Base-by-base conservation (phyloP, 2,329 filamentous ascomycete genomes). In the Hypoxylon sp. region DNA sequence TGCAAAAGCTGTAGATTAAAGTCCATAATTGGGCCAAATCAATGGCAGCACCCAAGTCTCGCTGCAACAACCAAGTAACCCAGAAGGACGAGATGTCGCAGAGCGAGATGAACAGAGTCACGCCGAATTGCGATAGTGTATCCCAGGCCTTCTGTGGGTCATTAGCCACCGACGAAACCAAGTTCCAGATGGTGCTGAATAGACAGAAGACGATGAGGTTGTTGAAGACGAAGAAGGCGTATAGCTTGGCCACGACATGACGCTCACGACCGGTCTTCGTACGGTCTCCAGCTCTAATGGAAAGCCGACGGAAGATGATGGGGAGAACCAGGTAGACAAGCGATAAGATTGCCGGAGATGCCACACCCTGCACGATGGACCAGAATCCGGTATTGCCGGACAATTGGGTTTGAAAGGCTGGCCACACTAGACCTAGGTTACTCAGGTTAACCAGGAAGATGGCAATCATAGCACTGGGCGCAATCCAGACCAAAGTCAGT, bases 211-310 rank as follows among this genome's bases (percentile, higher is more conserved):
- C 86, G 60, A 99, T 77, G 46, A 99, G 73, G 67, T 97, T 97
- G 81, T 99, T 99, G 78, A 99, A 91, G 42, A 97, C 83, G 72
- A 99, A 99, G 75, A 99, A 99, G 12, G 89, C 82, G 73, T 95
- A 99, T 2, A 99, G 80, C 71, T 96, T 95, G 57, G 84, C 86
- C 51, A 94, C 81, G 42, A 99, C 94, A 70, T 97, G 93, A 20
- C 91, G 82, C 69, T 99, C 94, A 45, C 94, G 85, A 17, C 90
- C 90, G 0, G 90, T 96, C 74, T 97, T 99, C 36, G 91, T 96
- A 59, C 89, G 81, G 67, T 97, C 93, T 58, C 94, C 94, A 3
- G 90, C 89, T 60, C 83, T 83, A 54, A 91, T 87, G 4, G 91
- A 88, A 26, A 99, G 78, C 15, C 90, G 87, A 47, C 94, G 89